Base-by-base conservation (phyloP, 441 rosid species). In the Erysimum cheiri region DNA sequence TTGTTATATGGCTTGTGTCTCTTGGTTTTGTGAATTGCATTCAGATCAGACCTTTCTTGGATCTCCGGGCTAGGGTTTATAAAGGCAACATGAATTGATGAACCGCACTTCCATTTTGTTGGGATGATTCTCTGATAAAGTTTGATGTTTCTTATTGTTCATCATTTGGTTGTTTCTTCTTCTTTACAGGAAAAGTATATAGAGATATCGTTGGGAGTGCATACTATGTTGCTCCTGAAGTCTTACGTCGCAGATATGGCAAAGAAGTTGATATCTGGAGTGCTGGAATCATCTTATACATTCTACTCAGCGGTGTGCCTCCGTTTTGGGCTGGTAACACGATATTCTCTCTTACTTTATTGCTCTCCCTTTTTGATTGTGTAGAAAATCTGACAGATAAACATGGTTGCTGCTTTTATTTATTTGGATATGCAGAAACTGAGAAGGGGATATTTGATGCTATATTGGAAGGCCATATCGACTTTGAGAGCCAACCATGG, bases 401-500 rank as follows among this genome's bases (percentile, higher is more conserved):
- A 7, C 29, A 17, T 52, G 59, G 52, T 69, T 56, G 41, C 12
- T 66, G 44, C 19, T 43, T 64, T 35, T 7, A 41, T 67, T 64
- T 60, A 53, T 67, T 46, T 60, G 32, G 48, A 58, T 68, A 46
- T 68, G 72, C 75, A 88, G 94, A 86, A 78, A 82, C 80, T 14
- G 94, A 88, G 80, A 86, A 86, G 75, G 90, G 91, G n/a, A 88
- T 88, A 63, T 86, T 86, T 73, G 94, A 85, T 49, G 89, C 90
- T 54, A 82, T 88, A 72, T 33, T 86, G 77, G 78, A 78, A 72
- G 94, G 90, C 62, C 84, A 85, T 31, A 84, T 88, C n/a, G 91
- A 88, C 79, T 88, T 88, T 71, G 85, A 84, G 36, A 82, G 81
- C 73, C 24, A 73, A 31, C 94, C 94, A 4, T 88, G 94, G 94